Evolutionary conservation across 768 basidiomycete genomes (phyloP).

Genomic region (Boletus vermiculosoides): DNA sequence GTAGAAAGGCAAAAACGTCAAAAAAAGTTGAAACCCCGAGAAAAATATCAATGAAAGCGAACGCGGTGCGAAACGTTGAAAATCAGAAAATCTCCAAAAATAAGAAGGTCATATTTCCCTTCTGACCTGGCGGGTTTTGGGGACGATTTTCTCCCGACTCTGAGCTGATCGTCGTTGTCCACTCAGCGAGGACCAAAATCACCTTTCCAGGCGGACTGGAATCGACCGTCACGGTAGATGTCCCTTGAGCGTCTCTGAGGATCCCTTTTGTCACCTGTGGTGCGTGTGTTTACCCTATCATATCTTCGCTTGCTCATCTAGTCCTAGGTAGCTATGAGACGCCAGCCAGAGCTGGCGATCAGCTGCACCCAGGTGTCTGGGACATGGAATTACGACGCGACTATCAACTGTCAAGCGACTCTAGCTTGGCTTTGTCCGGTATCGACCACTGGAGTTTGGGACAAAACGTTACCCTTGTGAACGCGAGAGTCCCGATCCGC

Average conservation of each 20-base stretch:
- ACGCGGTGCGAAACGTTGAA: neutral
- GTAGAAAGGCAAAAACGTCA: neutral
- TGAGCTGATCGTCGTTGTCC: neutral
- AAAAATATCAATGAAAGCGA: neutral
- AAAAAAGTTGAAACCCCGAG: neutral
- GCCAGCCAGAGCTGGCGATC: constrained; percentile 17
- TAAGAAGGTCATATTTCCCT: neutral
- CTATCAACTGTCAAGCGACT: neutral
- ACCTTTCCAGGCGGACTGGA: neutral
- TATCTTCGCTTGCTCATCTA: neutral
- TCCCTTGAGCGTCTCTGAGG: neutral
- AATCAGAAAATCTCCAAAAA: neutral
- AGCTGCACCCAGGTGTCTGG: neutral
- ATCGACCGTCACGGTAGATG: neutral
- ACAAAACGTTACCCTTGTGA: neutral
- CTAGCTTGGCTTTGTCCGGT: neutral
- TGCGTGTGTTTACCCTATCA: neutral
- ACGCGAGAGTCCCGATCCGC: neutral
- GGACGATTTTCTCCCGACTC: neutral
- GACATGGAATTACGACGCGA: neutral
- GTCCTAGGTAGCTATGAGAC: constrained; percentile 4
- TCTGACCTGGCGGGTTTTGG: neutral
- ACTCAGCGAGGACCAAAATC: neutral
- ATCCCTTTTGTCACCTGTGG: neutral
- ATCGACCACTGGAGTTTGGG: too few relatives aligned